Conservation (phyloP, 1,139 yeast species). For the Hyphopichia burtonii region DNA sequence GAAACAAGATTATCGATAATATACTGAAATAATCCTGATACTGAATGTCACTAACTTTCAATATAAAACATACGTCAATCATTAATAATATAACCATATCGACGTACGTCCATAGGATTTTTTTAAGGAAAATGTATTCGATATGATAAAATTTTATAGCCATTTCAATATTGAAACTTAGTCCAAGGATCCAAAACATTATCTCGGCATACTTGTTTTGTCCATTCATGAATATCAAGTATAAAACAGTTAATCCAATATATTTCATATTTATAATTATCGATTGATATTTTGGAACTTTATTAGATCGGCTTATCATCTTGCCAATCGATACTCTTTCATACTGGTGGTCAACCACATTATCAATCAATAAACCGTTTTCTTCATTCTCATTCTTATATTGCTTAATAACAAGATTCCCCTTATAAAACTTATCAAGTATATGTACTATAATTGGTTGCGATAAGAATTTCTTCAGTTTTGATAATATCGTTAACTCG, state of each 20-base stretch:
- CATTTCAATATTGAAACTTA: constrained; percentile 39
- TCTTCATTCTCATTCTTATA: constrained; percentile 7
- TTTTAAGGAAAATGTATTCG: constrained; percentile 35
- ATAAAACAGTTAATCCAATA: constrained; percentile 30
- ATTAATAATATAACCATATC: constrained; percentile 33
- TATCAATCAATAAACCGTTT: background rate
- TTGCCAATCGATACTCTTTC: constrained; percentile 29
- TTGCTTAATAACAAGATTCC: constrained; percentile 35
- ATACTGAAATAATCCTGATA: constrained; percentile 36
- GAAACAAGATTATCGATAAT: constrained; percentile 54
- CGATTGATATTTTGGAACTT: constrained; percentile 45
- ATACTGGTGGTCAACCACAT: constrained; percentile 37
- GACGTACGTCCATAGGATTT: constrained; percentile 43
- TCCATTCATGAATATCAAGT: constrained; percentile 30
- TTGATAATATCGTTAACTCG: constrained; percentile 54
- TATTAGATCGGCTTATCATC: constrained; percentile 29
- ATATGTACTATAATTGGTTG: constrained; percentile 56
- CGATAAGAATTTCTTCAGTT: constrained; percentile 53
- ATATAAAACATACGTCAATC: constrained; percentile 29
- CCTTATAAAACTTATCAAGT: constrained; percentile 54
- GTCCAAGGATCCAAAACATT: constrained; percentile 34
- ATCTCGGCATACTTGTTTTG: constrained; percentile 21
- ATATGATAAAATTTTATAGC: constrained; percentile 42
- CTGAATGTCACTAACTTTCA: constrained; percentile 18
- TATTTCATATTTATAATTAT: constrained; percentile 40